Conservation (phyloP, 2,329 filamentous ascomycete genomes). For the Cephalotrichum gorgonifer region DNA sequence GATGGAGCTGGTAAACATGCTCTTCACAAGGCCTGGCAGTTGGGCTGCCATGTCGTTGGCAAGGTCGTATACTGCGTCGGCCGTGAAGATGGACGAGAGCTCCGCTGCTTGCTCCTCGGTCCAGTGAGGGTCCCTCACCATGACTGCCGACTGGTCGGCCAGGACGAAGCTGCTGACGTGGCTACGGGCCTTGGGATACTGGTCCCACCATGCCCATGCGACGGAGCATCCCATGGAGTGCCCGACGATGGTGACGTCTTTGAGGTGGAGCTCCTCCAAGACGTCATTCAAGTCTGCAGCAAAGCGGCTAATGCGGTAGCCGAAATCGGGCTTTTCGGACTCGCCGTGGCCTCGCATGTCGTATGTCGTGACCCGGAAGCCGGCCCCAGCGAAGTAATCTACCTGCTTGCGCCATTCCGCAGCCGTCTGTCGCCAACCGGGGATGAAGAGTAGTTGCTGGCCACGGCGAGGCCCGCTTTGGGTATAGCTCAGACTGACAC, state of each 20-base stretch:
- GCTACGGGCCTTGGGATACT: slow-evolving; percentile 13
- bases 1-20: slow-evolving; percentile 15
- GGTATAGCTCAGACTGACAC: slow-evolving; percentile 16
- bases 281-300: slow-evolving; percentile 18
- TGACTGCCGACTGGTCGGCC: slow-evolving; percentile 16
- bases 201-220: slow-evolving; percentile 20
- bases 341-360: slow-evolving; percentile 22
- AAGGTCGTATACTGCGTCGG: slow-evolving; percentile 10
- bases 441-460: slow-evolving; percentile 18
- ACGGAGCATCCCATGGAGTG: slow-evolving; percentile 24
- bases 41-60: slow-evolving; percentile 9
- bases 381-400: slow-evolving; percentile 14
- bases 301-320: slow-evolving; percentile 17
- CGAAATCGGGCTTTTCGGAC: slow-evolving; percentile 19
- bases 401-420: slow-evolving; percentile 20
- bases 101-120: slow-evolving; percentile 11
- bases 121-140: slow-evolving; percentile 18
- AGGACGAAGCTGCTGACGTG: slow-evolving; percentile 17
- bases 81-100: slow-evolving; percentile 13
- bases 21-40: slow-evolving; percentile 9
- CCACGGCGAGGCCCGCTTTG: slow-evolving; percentile 14
- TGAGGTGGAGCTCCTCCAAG: slow-evolving; percentile 17
- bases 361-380: slow-evolving; percentile 19
- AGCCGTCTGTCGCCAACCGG: slow-evolving; percentile 21
- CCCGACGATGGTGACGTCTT: slow-evolving; percentile 17